phyloP scores from a whole-genome alignment of 129 eudicot species.

The Heracleum sosnowskyi region DNA sequence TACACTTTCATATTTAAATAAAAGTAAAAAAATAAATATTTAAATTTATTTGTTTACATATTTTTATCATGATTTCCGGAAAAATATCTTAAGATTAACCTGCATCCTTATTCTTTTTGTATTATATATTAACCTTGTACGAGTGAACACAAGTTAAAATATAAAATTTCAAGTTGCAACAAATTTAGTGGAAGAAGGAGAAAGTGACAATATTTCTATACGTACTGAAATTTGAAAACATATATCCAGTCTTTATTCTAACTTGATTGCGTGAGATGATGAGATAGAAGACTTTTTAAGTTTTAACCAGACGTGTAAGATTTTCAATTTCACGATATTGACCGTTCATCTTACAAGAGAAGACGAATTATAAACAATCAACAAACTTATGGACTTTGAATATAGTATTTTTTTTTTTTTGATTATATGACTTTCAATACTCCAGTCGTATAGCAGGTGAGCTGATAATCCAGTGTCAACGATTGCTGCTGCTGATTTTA shows the following conservation, averaged over 20 bases:
- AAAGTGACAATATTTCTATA: not conserved
- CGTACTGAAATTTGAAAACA: not conserved
- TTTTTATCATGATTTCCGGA: no score
- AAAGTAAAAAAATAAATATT: no score
- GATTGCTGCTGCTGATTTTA: not conserved
- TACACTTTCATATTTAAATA: no score
- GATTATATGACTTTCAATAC: not conserved
- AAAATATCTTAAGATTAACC: no score
- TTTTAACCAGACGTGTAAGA: not conserved
- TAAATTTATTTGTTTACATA: no score
- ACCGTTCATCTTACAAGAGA: conserved; percentile 4
- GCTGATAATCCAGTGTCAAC: conserved; percentile 1
- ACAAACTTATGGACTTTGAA: not conserved
- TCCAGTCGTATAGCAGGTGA: not conserved
- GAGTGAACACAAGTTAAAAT: not conserved
- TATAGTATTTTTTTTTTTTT: no score
- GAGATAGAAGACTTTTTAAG: not conserved
- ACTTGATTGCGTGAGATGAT: not conserved
- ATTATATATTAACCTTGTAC: not conserved
- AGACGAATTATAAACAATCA: not conserved
- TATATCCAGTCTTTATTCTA: not conserved
- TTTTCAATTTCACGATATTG: not conserved
- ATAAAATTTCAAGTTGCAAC: not conserved
- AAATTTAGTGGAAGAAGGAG: not conserved
- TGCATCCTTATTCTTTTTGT: no score